Percentiles rank a stretch among this genome's conserved stretches.
Conservation (phyloP, 202 grass and related monocot species). For the Zizania palustris region DNA sequence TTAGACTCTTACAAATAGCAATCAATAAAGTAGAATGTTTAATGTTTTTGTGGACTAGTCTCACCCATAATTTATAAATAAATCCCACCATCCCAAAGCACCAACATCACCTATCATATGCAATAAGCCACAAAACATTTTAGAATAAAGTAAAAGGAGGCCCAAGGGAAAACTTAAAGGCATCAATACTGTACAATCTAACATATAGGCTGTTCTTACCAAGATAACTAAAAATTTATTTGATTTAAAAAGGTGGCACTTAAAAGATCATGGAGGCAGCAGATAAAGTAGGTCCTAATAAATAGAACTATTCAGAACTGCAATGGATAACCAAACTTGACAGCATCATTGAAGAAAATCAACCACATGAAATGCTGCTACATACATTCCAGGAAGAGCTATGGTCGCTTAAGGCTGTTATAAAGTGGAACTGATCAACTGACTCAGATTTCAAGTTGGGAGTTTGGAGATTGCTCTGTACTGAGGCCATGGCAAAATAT, state of each 20-base stretch:
- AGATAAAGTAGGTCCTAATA: neutral
- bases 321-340: neutral
- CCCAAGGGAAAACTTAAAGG: no score
- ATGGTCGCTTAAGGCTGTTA: no score
- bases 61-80: slow-evolving; percentile 98
- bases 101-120: slow-evolving; percentile 73
- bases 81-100: slow-evolving; percentile 88
- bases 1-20: slow-evolving; percentile 38
- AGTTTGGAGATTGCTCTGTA: no score
- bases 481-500: no score
- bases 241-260: neutral
- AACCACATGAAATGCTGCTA: neutral
- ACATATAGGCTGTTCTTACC: neutral
- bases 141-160: no score
- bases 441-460: no score
- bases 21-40: slow-evolving; percentile 29
- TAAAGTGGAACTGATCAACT: no score
- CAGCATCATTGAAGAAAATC: neutral
- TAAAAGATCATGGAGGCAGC: neutral
- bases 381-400: no score
- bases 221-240: slow-evolving; percentile 15
- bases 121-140: slow-evolving; percentile 32
- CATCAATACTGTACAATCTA: neutral
- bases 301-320: neutral
- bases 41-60: slow-evolving; percentile 19